Base-by-base conservation (phyloP, 2,329 filamentous ascomycete species). In the Cladosporium sp. region DNA sequence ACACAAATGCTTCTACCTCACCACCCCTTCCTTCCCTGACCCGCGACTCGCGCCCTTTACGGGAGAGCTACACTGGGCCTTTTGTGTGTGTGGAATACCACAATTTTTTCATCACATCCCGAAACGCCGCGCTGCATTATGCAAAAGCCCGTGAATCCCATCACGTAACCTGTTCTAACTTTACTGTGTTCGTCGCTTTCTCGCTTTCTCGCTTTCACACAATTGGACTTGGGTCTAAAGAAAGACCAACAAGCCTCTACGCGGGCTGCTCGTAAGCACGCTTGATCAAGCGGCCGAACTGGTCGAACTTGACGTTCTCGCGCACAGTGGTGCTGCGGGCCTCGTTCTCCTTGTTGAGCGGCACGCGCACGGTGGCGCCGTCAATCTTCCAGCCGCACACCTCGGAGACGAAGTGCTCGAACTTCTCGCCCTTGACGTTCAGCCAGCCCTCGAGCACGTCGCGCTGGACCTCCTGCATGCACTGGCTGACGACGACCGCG, bases 311-410 rank as follows among this genome's bases (percentile, higher is more conserved):
- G 76, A 99, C 95, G 71, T 95, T 93, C 84, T 99, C 95, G 74
- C 93, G 88, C 75, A 97, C 96, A 79, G 97, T 91, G 49, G 93
- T 90, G 80, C 95, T 95, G 84, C 96, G 92, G 53, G 93, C 95
- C 86, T 98, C 94, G 79, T 97, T 97, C 81, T 99, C 95, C 76
- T 95, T 91, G 83, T 99, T 99, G 75, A 89, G 84, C 65, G 95
- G 95, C 65, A 99, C 87, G 78, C 87, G 87, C 69, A 97, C 89
- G 68, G 75, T 80, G 46, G 78, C 76, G 33, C 84, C 87, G 67
- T 92, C 90, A 50, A 97, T 85, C 73, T 86, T 87, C 93, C 94
- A 99, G 70, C 91, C 92, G 75, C 91, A 95, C 16, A 83, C 80
- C 58, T 79, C 81, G 64, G 78, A 78, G 18, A 84, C 80, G 65